A percentile compares a stretch with the other conserved stretches of the same genome.
Conservation (phyloP, 805 yeast species). For the Candida chilensis region DNA sequence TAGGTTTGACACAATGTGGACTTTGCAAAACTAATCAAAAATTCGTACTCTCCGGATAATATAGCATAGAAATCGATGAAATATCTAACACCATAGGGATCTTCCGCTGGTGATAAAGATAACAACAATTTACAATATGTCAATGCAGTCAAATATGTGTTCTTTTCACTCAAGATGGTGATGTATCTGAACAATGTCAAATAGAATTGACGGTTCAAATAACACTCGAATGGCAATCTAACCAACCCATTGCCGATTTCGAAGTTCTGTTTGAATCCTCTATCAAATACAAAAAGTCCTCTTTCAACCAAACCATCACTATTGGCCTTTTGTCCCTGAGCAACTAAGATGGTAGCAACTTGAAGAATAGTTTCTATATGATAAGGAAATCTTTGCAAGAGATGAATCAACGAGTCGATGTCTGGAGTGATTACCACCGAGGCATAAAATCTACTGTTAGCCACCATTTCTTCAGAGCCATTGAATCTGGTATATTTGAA, state of each 20-base stretch:
- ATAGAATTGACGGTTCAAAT: constrained; percentile 71
- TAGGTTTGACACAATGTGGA: constrained; percentile 52
- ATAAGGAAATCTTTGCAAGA: constrained; percentile 58
- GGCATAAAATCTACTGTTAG: constrained; percentile 46
- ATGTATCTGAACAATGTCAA: constrained; percentile 67
- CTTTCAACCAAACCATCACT: constrained; percentile 70
- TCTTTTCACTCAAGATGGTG: constrained; percentile 61
- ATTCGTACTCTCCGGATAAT: constrained; percentile 54
- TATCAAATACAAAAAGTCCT: constrained; percentile 71
- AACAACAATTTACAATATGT: constrained; percentile 64
- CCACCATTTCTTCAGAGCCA: constrained; percentile 19
- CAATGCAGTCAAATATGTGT: constrained; percentile 71
- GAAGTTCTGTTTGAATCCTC: constrained; percentile 56
- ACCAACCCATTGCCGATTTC: constrained; percentile 47
- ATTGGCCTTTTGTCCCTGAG: constrained; percentile 71
- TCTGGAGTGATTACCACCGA: constrained; percentile 69
- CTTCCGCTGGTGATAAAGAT: constrained; percentile 66
- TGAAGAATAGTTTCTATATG: constrained; percentile 75
- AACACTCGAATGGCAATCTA: constrained; percentile 68
- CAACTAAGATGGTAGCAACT: constrained; percentile 60
- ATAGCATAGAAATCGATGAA: constrained; percentile 76
- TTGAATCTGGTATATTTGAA: constrained; percentile 42
- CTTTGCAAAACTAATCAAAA: constrained; percentile 45
- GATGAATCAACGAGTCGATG: constrained; percentile 57
- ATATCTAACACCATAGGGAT: constrained; percentile 78